Evolutionary conservation across 2,329 filamentous ascomycete species (phyloP).

Genomic region (Capronia coronata): DNA sequence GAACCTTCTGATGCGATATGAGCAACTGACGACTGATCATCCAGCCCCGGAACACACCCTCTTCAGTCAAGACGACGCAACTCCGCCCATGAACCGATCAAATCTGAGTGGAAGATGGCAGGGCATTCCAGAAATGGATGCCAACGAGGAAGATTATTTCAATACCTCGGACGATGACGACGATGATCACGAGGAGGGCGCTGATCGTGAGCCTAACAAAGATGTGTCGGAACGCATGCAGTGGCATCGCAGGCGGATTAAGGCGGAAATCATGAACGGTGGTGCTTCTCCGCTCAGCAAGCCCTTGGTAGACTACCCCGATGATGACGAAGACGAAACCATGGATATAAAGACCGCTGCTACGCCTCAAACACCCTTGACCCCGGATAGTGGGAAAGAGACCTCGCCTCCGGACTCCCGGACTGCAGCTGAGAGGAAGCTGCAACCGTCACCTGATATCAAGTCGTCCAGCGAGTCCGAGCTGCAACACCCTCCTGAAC

Average conservation of each 20-base stretch:
- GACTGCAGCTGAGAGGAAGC: slow-evolving; percentile 28
- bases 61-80: slow-evolving; percentile 63
- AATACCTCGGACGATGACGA: slow-evolving; percentile 83
- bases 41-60: slow-evolving; percentile 57
- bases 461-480: slow-evolving; percentile 33
- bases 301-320: slow-evolving; percentile 83
- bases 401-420: slow-evolving; percentile 26
- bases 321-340: slow-evolving; percentile 68
- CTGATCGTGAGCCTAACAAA: slow-evolving; percentile 13
- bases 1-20: slow-evolving; percentile 67
- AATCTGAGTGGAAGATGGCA: slow-evolving; percentile 57
- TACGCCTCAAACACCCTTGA: slow-evolving; percentile 23
- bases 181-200: slow-evolving; percentile 46
- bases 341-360: slow-evolving; percentile 48
- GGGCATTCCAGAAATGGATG: slow-evolving; percentile 74
- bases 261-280: slow-evolving; percentile 49
- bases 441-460: slow-evolving; percentile 31
- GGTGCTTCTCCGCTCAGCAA: slow-evolving; percentile 54
- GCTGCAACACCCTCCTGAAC: slow-evolving; percentile 56
- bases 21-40: slow-evolving; percentile 63
- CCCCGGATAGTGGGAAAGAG: slow-evolving; percentile 30
- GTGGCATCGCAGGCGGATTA: slow-evolving; percentile 23
- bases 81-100: slow-evolving; percentile 39
- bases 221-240: slow-evolving; percentile 22
- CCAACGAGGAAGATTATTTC: slow-evolving; percentile 88